Base-by-base conservation (phyloP, 1,284 basidiomycete species). In the Boletus putidus region DNA sequence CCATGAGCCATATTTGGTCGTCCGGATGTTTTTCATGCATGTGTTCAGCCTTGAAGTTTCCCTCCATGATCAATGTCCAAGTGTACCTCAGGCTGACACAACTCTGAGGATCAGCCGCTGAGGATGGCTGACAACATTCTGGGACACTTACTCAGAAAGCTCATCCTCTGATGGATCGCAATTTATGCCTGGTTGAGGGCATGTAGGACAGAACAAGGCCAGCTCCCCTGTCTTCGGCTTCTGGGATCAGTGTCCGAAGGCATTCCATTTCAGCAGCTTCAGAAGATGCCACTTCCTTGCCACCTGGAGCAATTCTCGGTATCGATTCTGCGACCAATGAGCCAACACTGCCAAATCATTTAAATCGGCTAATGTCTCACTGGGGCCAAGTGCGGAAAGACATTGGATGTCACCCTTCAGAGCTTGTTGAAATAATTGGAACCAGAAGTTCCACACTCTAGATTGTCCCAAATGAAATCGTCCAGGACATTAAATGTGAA, bases 401-500 rank as follows among this genome's bases (percentile, higher is more conserved):
- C 58, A 36, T 66, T 63, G 25, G 67, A 58, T 0, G 73, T 75
- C 0, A 66, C 49, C 21, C 62, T 52, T 18, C 42, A 10, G 9
- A 75, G 58, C 7, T 68, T 68, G 1, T 35, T 43, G 20, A 62
- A 65, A 54, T 69, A 73, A 44, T 73, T 68, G 35, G 65, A 66
- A 2, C 64, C 63, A 0, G 66, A 67, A n/a, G 66, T 74, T 36
- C 74, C 70, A 23, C 68, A 70, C 6, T 67, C 55, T 1, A 70
- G 39, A 15, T 61, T 67, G 27, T 73, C 69, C 5, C 60, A 29
- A 15, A 72, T 66, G 33, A 73, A 73, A 11, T 70, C 49, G 5
- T 70, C 55, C 9, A 75, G 55, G 0, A 72, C 52, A 0, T 36
- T 16, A 33, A 71, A 76, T 2, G 69, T 72, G 49, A 76, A 76